Percentiles rank a stretch among this genome's conserved stretches.
Conservation (phyloP, 2,329 filamentous ascomycete genomes). For the Fusarium albidum region DNA sequence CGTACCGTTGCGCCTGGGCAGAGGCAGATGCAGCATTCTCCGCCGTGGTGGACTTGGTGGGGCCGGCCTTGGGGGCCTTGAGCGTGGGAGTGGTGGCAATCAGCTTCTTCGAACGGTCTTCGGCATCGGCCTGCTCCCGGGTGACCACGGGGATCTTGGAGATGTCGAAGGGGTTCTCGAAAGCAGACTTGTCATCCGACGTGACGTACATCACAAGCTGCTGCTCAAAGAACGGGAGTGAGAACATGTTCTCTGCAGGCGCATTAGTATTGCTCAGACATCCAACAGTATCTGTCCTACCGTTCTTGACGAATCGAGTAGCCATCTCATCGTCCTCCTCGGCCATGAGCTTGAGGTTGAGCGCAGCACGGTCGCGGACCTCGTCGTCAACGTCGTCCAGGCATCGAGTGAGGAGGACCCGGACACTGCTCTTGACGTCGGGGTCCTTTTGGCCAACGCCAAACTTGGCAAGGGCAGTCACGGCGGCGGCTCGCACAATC, state of each 20-base stretch:
- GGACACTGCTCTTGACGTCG: slow-evolving; percentile 95
- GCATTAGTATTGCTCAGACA: slow-evolving; percentile 16
- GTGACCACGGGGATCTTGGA: slow-evolving; percentile 91
- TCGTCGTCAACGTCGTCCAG: slow-evolving; percentile 98
- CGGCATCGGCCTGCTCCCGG: slow-evolving; percentile 93
- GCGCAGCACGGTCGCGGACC: slow-evolving; percentile 91
- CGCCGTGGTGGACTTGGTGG: slow-evolving; percentile 75
- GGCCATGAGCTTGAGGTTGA: slow-evolving; percentile 91
- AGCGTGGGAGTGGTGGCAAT: slow-evolving; percentile 90
- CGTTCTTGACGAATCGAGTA: slow-evolving; percentile 89
- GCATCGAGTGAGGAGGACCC: slow-evolving; percentile 90
- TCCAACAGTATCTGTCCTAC: slow-evolving; percentile 52
- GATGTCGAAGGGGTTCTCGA: slow-evolving; percentile 88
- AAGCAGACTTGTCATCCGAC: slow-evolving; percentile 86
- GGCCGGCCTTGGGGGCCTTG: slow-evolving; percentile 86
- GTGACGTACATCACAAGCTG: slow-evolving; percentile 98
- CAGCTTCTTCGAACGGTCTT: slow-evolving; percentile 97
- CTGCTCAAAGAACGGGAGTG: slow-evolving; percentile 93
- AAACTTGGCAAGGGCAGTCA: slow-evolving; percentile 96
- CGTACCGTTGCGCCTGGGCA: slow-evolving; percentile 86
- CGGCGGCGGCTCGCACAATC: slow-evolving; percentile 91
- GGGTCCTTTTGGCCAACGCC: slow-evolving; percentile 95
- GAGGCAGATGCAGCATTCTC: slow-evolving; percentile 80
- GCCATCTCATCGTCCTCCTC: slow-evolving; percentile 92
- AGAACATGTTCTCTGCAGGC: slow-evolving; percentile 85